These are phyloP conservation scores for Exophiala xenobiotica DNA, from an alignment of 2,329 filamentous ascomycete genomes.

Conservation along the genomic window DNA sequence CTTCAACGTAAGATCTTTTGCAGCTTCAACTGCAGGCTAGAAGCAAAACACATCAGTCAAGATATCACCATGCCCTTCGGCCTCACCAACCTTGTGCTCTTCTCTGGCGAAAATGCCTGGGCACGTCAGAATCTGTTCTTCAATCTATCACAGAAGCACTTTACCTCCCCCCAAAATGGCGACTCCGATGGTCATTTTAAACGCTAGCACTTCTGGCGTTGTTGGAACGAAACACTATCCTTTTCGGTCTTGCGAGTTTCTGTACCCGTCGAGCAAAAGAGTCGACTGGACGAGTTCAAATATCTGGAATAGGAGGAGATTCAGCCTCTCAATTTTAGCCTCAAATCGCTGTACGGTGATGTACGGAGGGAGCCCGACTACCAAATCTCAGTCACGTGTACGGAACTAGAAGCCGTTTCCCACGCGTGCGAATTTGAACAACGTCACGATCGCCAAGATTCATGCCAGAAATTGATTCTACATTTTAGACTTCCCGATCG, in stretches of 20 bases:
- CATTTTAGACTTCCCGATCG: not conserved
- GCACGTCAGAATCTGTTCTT: not conserved
- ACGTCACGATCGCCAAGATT: not conserved
- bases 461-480: not conserved
- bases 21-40: constrained; percentile 53
- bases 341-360: too few relatives aligned
- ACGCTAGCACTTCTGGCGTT: not conserved
- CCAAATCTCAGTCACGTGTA: too few relatives aligned
- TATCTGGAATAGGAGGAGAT: too few relatives aligned
- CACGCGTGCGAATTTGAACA: not conserved
- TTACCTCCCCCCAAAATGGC: constrained; percentile 55
- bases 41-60: constrained; percentile 2
- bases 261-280: not conserved
- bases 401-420: too few relatives aligned
- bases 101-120: constrained; percentile 57
- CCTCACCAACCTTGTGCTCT: constrained; percentile 50
- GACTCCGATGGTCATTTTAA: constrained; percentile 44
- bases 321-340: too few relatives aligned
- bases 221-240: not conserved
- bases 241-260: not conserved
- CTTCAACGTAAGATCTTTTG: constrained; percentile 48
- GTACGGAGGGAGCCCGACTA: too few relatives aligned
- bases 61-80: not conserved
- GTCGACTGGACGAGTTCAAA: not conserved
- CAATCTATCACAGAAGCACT: constrained; percentile 7